Base-by-base conservation (phyloP, 164 flowering plant species). In the Tinospora cordifolia region DNA sequence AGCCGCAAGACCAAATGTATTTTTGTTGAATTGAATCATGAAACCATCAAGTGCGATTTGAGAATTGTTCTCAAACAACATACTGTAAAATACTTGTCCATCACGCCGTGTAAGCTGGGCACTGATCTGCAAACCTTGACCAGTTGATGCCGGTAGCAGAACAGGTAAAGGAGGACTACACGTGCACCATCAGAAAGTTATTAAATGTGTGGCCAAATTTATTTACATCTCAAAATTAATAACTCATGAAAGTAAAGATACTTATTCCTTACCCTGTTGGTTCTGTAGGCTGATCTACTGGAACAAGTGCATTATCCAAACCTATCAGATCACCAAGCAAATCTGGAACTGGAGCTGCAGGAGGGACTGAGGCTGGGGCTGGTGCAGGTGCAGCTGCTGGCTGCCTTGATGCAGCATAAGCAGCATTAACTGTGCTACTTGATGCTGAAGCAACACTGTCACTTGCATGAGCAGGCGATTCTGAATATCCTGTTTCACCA, bases 11-110 rank as follows among this genome's bases (percentile, higher is more conserved):
- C 99, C 99, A 84, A 95, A 87, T 46, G 92, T 77, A 67, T 95
- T 95, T 83, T 92, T 92, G 86, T 95, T 95, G 80, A 95, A 92
- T 85, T 95, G 99, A 71, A 95, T 95, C 99, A 92, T 88, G 81
- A 95, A 95, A 19, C 97, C 99, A 79, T 91, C 98, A 60, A 95
- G 92, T 54, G 90, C 72, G 65, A 78, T 46, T 71, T 84, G 90
- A 25, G 97, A 67, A 78, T 85, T 88, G 80, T 95, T 95, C 86
- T 95, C 97, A 81, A 92, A 89, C 74, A 80, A 62, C 81, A 95
- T 75, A 70, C 90, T 88, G 81, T 95, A 95, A 78, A 88, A 95
- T 77, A 95, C 78, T 78, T 92, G 96, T 22, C 92, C 98, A 80
- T 92, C 98, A 69, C 79, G 84, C 12, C 91, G 80, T 59, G 78